Base-by-base conservation (phyloP, 2,329 filamentous ascomycete genomes). In the Didymella exigua region DNA sequence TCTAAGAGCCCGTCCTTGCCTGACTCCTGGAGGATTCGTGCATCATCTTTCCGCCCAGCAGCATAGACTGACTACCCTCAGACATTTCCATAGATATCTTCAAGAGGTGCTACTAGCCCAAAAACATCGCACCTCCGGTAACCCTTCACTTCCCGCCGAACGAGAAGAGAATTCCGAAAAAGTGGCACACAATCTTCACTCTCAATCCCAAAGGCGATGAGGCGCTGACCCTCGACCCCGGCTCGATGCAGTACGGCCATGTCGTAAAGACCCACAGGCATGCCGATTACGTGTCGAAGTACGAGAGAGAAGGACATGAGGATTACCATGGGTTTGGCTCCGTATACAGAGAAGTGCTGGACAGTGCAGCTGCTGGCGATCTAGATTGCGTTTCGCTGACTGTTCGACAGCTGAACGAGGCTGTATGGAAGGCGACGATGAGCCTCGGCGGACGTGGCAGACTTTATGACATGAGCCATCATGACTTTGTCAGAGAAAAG, bases 171-270 rank as follows among this genome's bases (percentile, higher is more conserved):
- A 8, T 33, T 13, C 30, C 30, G 30, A n/a, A 6, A 8, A 13
- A 13, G 7, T 18, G 14, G 14, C 36, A 26, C 21, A 27, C 14
- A 4, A 14, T 34, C 19, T 1, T 42, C 36, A 33, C n/a, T 4
- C 19, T 49, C 29, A 42, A 29, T 4, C 29, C 37, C 8, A 19
- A 9, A 11, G 6, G 38, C 34, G 3, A 19, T 29, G 30, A 23
- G 13, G 16, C 23, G 4, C 23, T 43, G 5, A 21, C 23, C 7
- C 16, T 49, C 7, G 47, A 43, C 7, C 6, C 29, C 6, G 43
- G 19, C 7, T 49, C 47, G 23, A 49, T 43, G 37, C 47, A 43
- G 29, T 49, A 49, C 9, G 30, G 47, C 16, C 47, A 18, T 31
- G 11, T 7, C 19, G 30, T 49, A 0, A 29, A 36, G 31, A 24